phyloP scores from a whole-genome alignment of 345 rosid genomes.

The Tarenaya hassleriana region DNA sequence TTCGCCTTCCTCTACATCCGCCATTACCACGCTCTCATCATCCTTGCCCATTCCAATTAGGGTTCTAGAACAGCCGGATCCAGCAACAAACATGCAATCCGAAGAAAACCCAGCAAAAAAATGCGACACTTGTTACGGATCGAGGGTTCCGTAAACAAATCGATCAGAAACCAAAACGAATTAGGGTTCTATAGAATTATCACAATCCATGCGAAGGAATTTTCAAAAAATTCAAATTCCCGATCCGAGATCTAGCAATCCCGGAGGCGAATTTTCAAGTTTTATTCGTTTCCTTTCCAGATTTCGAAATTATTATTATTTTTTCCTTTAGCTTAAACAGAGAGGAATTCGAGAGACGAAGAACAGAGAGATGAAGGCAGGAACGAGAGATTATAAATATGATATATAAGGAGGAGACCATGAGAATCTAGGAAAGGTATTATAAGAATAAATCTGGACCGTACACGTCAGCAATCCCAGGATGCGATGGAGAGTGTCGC shows the following conservation, averaged over 20 bases:
- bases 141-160: background rate
- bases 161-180: constrained; percentile 15
- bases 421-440: constrained; percentile 36
- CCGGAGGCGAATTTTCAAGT: constrained; percentile 7
- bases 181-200: constrained; percentile 21
- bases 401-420: background rate
- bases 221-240: constrained; percentile 16
- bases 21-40: constrained; percentile 31
- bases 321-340: background rate
- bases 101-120: background rate
- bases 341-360: constrained; percentile 17
- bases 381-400: background rate
- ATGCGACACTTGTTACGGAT: constrained; percentile 3
- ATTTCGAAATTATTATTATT: constrained; percentile 2
- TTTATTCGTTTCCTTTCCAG: constrained; percentile 3
- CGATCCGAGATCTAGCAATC: constrained; percentile 16
- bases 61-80: constrained; percentile 31
- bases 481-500: constrained; percentile 22
- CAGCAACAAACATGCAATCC: constrained; percentile 24
- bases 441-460: constrained; percentile 45
- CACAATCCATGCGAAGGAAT: constrained; percentile 20
- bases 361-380: background rate
- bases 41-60: constrained; percentile 39
- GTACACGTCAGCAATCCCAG: constrained; percentile 86
- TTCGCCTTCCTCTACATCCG: constrained; percentile 86